phyloP scores from a whole-genome alignment of 306 rosid genomes.

The Quercus wislizeni region DNA sequence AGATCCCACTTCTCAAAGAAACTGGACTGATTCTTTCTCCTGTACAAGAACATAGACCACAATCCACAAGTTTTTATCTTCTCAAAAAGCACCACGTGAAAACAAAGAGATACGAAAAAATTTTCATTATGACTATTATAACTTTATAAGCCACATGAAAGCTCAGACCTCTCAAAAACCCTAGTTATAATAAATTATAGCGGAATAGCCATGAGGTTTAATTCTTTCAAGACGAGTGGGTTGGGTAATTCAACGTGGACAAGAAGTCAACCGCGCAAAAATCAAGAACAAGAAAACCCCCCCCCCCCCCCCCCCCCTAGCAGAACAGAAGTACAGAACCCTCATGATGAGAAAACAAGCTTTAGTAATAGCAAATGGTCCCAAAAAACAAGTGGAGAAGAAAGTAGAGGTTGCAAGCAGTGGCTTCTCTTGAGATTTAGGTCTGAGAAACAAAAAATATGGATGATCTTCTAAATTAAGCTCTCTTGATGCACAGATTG shows the following conservation, averaged over 20 bases:
- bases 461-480: not conserved
- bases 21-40: not conserved
- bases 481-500: not conserved
- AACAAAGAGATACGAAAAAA: not conserved
- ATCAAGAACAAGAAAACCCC: slow-evolving; percentile 4
- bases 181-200: not conserved
- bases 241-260: slow-evolving; percentile 20
- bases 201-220: not conserved
- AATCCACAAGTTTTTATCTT: not conserved
- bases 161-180: not conserved
- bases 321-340: not conserved
- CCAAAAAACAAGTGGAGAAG: not conserved
- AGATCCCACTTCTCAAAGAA: not conserved
- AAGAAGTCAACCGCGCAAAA: slow-evolving; percentile 28
- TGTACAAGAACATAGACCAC: not conserved
- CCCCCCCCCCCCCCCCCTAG: not conserved
- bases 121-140: not conserved
- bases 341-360: slow-evolving; percentile 4
- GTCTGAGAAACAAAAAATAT: not conserved
- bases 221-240: not conserved
- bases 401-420: not conserved
- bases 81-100: not conserved
- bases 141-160: not conserved
- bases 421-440: not conserved
- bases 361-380: slow-evolving; percentile 7